A percentile compares a stretch with the other conserved stretches of the same genome.
Evolutionary conservation across 1,284 basidiomycete species (phyloP).

Genomic region (Phenoliferia sp.): DNA sequence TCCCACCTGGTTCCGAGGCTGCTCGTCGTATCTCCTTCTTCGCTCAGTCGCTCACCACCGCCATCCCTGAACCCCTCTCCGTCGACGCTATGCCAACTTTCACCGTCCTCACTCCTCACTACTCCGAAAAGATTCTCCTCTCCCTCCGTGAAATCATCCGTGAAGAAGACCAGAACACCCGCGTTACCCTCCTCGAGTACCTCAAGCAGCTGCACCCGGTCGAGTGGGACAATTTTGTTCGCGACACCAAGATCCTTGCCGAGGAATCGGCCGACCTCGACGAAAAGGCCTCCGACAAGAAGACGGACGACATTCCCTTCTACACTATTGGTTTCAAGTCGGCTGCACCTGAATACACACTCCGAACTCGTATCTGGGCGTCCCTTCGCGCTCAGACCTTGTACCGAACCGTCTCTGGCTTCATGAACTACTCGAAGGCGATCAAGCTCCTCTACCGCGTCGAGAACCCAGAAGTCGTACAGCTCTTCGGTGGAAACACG

Average conservation of each 20-base stretch:
- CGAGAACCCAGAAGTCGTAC: conserved; percentile 97
- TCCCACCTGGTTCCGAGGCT: conserved; percentile 84
- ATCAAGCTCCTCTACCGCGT: conserved; percentile 99
- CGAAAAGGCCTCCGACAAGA: conserved; percentile 70
- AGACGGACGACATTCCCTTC: conserved; percentile 89
- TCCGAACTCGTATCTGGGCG: conserved; percentile 98
- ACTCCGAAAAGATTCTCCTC: conserved; percentile 91
- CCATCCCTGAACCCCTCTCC: conserved; percentile 80
- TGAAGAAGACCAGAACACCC: conserved; percentile 90
- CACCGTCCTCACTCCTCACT: conserved; percentile 90
- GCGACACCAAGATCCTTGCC: conserved; percentile 97
- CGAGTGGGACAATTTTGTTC: conserved; percentile 99
- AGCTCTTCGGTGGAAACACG: conserved; percentile 94
- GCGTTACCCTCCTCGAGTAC: conserved; percentile 91
- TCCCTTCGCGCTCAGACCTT: conserved; percentile 96
- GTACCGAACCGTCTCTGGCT: conserved; percentile 96
- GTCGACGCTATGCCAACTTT: conserved; percentile 97
- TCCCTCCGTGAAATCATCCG: conserved; percentile 93
- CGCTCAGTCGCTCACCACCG: conserved; percentile 84
- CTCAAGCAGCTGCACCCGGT: conserved; percentile 96
- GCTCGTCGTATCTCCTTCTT: conserved; percentile 95
- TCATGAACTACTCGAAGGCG: conserved; percentile 99
- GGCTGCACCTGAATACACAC: conserved; percentile 94
- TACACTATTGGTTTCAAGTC: conserved; percentile 99
- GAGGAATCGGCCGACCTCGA: conserved; percentile 83